Evolutionary conservation across 192 early-diverging fungal genomes (phyloP), one percentile per base, ranked within the genome.

Genomic region (Jimgerdemannia lactiflua): DNA sequence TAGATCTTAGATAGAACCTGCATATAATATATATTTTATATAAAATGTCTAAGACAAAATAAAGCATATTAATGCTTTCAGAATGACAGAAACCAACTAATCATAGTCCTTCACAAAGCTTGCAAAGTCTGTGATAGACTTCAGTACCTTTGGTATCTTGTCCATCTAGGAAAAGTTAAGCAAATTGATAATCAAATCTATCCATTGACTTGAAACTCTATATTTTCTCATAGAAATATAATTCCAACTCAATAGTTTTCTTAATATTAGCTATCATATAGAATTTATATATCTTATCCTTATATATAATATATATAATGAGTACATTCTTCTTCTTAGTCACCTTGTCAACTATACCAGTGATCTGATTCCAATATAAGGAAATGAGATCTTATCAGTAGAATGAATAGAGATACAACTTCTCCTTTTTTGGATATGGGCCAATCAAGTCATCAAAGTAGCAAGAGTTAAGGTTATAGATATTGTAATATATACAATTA

Each of bases 391-490:
- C 20, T 85, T 76, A 29, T 91, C 89, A 3, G 84, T 88, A 17
- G 78, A 83, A 67, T 89, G 75, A 39, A 95, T 44, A 6, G 93
- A 92, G 70, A 71, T 94, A 95, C 3, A 93, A 74, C 0, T 80
- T 77, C 8, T 76, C 76, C 1, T 86, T 87, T 18, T 79, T 85
- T 0, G 89, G 85, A 73, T 91, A 90, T 14, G 87, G 81, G 0
- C 92, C 92, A 20, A 93, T 89, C 70, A 94, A 74, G 11, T 72
- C 80, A 77, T 79, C 89, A 1, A 87, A 82, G 44, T 91, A 93
- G 73, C 80, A 79, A 19, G 85, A 79, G 78, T 95, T 93, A 77
- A 95, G 93, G 75, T 94, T 95, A 83, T 94, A 93, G n/a, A n/a
- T n/a, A n/a, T n/a, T n/a, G n/a, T n/a, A n/a, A n/a, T n/a, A n/a